A percentile compares a stretch with the other conserved stretches of the same genome.
These are phyloP conservation scores for Moniliophthora roreri DNA, from an alignment of 1,284 basidiomycete genomes.

Conservation along the genomic window DNA sequence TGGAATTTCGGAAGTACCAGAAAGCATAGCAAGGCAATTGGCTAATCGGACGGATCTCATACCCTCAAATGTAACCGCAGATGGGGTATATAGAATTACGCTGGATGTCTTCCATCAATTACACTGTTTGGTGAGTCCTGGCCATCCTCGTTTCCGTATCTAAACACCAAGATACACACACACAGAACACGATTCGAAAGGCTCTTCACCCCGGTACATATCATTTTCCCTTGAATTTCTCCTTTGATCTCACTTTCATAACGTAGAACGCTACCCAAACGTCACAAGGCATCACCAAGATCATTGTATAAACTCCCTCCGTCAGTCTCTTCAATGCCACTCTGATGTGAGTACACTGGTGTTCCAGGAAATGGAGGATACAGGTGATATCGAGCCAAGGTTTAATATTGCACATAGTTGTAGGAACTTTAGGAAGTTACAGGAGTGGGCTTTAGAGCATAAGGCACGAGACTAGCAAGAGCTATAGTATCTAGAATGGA, in stretches of 20 bases:
- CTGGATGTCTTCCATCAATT: slow-evolving; percentile 5
- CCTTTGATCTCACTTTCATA: not conserved
- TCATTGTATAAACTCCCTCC: not conserved
- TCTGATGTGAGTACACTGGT: slow-evolving; percentile 1
- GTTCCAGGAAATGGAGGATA: not conserved
- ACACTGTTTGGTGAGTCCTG: slow-evolving; percentile 3
- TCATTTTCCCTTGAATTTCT: no score
- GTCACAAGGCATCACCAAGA: not conserved
- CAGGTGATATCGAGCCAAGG: not conserved
- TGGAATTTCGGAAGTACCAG: not conserved
- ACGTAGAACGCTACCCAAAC: not conserved
- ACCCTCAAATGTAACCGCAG: not conserved
- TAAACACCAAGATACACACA: no score
- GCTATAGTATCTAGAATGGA: no score
- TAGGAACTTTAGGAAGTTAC: not conserved
- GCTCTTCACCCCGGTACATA: no score
- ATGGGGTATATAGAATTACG: not conserved
- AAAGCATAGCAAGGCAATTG: not conserved
- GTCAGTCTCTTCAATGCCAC: not conserved
- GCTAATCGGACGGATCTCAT: not conserved
- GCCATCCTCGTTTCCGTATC: no score
- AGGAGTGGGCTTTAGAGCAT: not conserved
- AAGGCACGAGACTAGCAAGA: no score
- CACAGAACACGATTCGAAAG: no score
- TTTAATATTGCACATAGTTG: slow-evolving; percentile 3